phyloP scores from a whole-genome alignment of 441 rosid genomes.

The Populus hybrid region DNA sequence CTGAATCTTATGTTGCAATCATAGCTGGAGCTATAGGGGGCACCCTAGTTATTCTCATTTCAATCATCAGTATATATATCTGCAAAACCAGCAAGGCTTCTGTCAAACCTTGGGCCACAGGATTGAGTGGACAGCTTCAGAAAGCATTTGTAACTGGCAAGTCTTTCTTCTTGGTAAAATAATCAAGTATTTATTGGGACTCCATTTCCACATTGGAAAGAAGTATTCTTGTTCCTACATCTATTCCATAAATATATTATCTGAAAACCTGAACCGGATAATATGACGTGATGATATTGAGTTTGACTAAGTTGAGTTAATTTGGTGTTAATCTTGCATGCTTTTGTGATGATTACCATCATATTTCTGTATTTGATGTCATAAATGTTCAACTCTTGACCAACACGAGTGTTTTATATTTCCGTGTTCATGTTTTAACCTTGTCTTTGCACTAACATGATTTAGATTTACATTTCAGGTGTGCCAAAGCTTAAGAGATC shows the following conservation, averaged over 20 bases:
- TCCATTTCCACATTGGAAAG: neutral
- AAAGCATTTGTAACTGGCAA: slow-evolving; percentile 79
- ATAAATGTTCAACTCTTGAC: neutral
- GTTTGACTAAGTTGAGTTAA: neutral
- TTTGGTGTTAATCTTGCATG: neutral
- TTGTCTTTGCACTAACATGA: slow-evolving; percentile 9
- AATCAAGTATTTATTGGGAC: neutral
- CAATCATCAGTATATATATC: slow-evolving; percentile 33
- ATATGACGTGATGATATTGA: neutral
- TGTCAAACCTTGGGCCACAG: slow-evolving; percentile 85
- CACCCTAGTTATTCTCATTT: slow-evolving; percentile 41
- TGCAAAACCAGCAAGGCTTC: slow-evolving; percentile 53
- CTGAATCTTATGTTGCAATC: slow-evolving; percentile 10
- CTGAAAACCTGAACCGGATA: neutral
- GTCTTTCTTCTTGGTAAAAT: slow-evolving; percentile 3
- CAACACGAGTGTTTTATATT: slow-evolving; percentile 21
- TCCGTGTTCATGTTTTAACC: neutral
- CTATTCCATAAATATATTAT: neutral
- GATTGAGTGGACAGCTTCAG: slow-evolving; percentile 86
- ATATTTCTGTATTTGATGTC: no score
- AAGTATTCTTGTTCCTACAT: neutral
- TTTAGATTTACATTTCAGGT: slow-evolving; percentile 39
- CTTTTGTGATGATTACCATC: neutral
- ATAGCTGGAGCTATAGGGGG: slow-evolving; percentile 44
- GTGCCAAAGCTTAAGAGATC: slow-evolving; percentile 77